Percentiles rank a stretch among this genome's conserved stretches.
These are phyloP conservation scores for Exophiala calicioides DNA, from an alignment of 2,329 filamentous ascomycete species.

Conservation along the genomic window DNA sequence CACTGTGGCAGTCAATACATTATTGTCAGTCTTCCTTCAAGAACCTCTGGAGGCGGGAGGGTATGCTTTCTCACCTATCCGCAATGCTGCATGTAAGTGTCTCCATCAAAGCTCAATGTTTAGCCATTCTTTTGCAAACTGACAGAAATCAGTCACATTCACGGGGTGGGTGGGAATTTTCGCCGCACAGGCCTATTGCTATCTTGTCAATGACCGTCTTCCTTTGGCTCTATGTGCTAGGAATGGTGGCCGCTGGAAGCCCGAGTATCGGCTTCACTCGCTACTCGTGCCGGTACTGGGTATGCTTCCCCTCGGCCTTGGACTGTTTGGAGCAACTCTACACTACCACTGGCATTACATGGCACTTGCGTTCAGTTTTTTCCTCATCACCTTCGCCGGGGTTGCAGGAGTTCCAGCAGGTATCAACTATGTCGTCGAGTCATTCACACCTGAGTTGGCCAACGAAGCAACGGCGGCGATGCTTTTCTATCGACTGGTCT, in stretches of 20 bases:
- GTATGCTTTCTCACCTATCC: slow-evolving; percentile 25
- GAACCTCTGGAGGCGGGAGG: slow-evolving; percentile 24
- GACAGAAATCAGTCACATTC: slow-evolving; percentile 6
- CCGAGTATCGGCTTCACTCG: slow-evolving; percentile 43
- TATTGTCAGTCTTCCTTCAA: slow-evolving; percentile 22
- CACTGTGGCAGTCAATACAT: slow-evolving; percentile 13
- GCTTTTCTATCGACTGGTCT: slow-evolving; percentile 4
- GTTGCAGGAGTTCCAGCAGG: not conserved
- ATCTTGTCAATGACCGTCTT: slow-evolving; percentile 26
- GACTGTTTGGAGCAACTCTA: slow-evolving; percentile 33
- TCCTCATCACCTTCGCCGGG: slow-evolving; percentile 8
- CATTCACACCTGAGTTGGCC: slow-evolving; percentile 4
- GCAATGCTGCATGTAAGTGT: slow-evolving; percentile 24
- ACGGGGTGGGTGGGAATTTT: slow-evolving; percentile 4
- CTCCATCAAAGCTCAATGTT: too few relatives aligned
- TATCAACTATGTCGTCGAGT: slow-evolving; percentile 14
- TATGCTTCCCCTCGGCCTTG: slow-evolving; percentile 36
- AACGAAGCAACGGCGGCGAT: slow-evolving; percentile 4
- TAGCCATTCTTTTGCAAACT: not conserved
- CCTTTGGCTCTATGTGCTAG: slow-evolving; percentile 27
- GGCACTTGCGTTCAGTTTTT: slow-evolving; percentile 13
- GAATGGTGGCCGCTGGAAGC: slow-evolving; percentile 39
- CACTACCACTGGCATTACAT: slow-evolving; percentile 13
- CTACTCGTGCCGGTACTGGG: slow-evolving; percentile 37
- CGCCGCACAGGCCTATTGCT: slow-evolving; percentile 2